Percentiles rank a stretch among this genome's conserved stretches.
phyloP scores from a whole-genome alignment of 2,329 filamentous ascomycete species.

The Didymella lethalis region DNA sequence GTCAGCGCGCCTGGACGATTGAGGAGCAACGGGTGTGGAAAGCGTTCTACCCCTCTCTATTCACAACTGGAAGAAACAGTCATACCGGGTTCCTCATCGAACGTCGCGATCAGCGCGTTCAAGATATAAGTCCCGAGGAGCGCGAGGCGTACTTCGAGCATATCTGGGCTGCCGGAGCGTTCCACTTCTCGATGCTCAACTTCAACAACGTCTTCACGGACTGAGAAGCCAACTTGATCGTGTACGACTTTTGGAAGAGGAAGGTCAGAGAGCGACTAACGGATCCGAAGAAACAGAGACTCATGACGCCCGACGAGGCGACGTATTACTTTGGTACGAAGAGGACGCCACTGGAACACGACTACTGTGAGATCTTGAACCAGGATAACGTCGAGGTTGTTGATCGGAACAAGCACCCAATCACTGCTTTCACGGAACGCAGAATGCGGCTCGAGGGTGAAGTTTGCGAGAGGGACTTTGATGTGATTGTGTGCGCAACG shows the following conservation, averaged over 20 bases:
- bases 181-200: slow-evolving; percentile 46
- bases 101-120: slow-evolving; percentile 14
- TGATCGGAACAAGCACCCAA: slow-evolving; percentile 49
- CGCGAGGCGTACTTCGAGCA: slow-evolving; percentile 27
- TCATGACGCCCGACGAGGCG: slow-evolving; percentile 52
- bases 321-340: slow-evolving; percentile 55
- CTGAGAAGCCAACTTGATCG: slow-evolving; percentile 49
- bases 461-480: slow-evolving; percentile 61
- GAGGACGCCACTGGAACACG: slow-evolving; percentile 47
- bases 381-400: slow-evolving; percentile 59
- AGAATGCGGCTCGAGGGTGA: slow-evolving; percentile 58
- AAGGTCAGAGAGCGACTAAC: slow-evolving; percentile 49
- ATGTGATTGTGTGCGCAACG: slow-evolving; percentile 60
- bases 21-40: slow-evolving; percentile 35
- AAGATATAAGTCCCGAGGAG: slow-evolving; percentile 28
- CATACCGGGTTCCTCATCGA: slow-evolving; percentile 31
- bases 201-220: slow-evolving; percentile 48
- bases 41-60: slow-evolving; percentile 37
- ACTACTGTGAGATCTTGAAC: slow-evolving; percentile 53
- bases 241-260: slow-evolving; percentile 59
- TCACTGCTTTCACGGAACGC: slow-evolving; percentile 58
- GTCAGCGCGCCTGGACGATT: slow-evolving; percentile 28
- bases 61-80: slow-evolving; percentile 22
- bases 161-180: slow-evolving; percentile 50
- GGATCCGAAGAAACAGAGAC: slow-evolving; percentile 50